Percentiles rank a stretch among this genome's conserved stretches.
Conservation (phyloP, 2,329 filamentous ascomycete genomes). For the Phaeosphaeria sp. region DNA sequence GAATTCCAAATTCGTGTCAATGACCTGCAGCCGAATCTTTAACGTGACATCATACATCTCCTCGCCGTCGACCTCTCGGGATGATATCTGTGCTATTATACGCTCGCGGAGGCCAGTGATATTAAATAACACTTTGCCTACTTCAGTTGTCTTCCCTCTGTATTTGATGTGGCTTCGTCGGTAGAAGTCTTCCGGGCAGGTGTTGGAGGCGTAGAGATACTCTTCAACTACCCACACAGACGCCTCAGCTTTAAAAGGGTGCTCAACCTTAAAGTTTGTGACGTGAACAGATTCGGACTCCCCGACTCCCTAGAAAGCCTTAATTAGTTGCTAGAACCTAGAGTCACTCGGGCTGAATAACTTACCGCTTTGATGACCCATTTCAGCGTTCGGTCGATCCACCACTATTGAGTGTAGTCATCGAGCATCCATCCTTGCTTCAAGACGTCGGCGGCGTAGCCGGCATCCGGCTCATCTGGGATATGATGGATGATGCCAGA, state of each 20-base stretch:
- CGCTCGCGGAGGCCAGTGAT: constrained; percentile 5
- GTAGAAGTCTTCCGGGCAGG: constrained; percentile 17
- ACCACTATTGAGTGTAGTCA: background rate
- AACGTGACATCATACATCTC: constrained; percentile 9
- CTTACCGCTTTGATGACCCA: constrained; percentile 24
- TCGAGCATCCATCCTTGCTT: background rate
- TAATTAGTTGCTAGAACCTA: too few relatives aligned
- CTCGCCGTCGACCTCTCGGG: background rate
- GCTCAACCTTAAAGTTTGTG: constrained; percentile 2
- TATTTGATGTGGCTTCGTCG: constrained; percentile 11
- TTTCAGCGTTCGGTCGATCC: constrained; percentile 13
- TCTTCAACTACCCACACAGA: constrained; percentile 8
- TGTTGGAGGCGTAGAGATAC: constrained; percentile 14
- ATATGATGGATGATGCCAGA: constrained; percentile 17
- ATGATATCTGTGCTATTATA: background rate
- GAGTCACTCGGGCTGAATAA: too few relatives aligned
- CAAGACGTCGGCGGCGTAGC: constrained; percentile 6
- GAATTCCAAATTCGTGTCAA: constrained; percentile 22
- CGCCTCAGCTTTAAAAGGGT: background rate
- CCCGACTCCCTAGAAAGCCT: background rate
- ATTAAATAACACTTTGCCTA: constrained; percentile 19
- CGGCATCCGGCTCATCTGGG: background rate
- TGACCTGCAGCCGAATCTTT: constrained; percentile 19
- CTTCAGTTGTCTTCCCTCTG: constrained; percentile 6
- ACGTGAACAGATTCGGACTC: constrained; percentile 5